Conservation (phyloP, 2,329 filamentous ascomycete species). For the Penicillium olsonii region DNA sequence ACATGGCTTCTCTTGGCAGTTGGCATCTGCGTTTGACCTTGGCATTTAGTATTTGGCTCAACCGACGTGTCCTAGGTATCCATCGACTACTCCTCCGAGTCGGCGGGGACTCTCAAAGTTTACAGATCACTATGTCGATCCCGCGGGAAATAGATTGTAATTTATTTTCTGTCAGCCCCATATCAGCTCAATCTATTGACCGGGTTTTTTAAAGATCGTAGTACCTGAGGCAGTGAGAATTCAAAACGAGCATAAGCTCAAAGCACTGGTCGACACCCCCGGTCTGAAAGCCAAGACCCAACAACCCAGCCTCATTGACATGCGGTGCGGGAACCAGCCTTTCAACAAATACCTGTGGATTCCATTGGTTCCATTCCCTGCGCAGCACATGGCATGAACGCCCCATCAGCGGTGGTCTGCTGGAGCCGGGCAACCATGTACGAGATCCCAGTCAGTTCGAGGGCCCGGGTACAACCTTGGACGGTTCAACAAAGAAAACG, state of each 20-base stretch:
- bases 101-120: neutral
- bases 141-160: too few relatives aligned
- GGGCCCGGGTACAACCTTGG: neutral
- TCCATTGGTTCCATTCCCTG: neutral
- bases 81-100: too few relatives aligned
- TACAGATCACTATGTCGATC: too few relatives aligned
- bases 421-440: neutral
- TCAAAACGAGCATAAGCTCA: constrained; percentile 10
- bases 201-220: constrained; percentile 1
- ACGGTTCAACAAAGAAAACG: constrained; percentile 4
- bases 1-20: neutral
- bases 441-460: neutral
- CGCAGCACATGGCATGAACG: constrained; percentile 4
- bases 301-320: neutral
- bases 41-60: too few relatives aligned
- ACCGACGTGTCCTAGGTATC: too few relatives aligned
- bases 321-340: neutral
- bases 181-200: neutral
- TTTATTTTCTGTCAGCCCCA: too few relatives aligned
- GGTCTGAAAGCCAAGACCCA: neutral
- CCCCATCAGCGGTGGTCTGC: neutral
- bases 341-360: neutral
- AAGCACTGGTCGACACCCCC: neutral
- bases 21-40: too few relatives aligned
- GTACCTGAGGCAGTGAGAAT: neutral